These are phyloP conservation scores for Aurantiochytrium sp. DNA, from an alignment of 108 stramenopile species.

Conservation along the genomic window DNA sequence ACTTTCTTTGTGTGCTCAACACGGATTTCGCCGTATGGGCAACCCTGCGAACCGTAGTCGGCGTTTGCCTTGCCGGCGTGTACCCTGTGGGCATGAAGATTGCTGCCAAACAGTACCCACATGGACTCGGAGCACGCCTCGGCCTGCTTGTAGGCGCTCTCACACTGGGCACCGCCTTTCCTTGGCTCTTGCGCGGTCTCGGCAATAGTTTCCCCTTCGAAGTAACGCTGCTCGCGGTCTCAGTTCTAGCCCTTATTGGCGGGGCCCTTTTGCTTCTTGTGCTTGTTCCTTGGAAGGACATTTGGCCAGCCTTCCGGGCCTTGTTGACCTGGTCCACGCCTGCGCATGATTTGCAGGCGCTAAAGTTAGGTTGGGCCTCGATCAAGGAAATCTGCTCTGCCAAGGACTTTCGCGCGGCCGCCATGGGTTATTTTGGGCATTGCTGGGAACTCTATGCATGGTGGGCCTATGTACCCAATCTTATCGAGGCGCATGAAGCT, in stretches of 20 bases:
- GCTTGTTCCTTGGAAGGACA: background rate
- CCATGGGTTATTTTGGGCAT: slow-evolving; percentile 42
- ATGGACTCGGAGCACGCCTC: slow-evolving; percentile 33
- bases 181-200: slow-evolving; percentile 27
- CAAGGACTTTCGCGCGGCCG: slow-evolving; percentile 21
- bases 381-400: background rate
- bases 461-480: slow-evolving; percentile 34
- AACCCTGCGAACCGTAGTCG: slow-evolving; percentile 24
- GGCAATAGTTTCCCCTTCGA: slow-evolving; percentile 19
- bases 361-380: background rate
- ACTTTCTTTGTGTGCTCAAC: background rate
- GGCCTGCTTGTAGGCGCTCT: slow-evolving; percentile 42
- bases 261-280: background rate
- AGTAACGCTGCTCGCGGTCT: background rate
- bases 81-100: slow-evolving; percentile 51
- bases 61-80: slow-evolving; percentile 37
- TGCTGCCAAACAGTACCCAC: slow-evolving; percentile 30
- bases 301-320: background rate
- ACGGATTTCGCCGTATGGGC: slow-evolving; percentile 19
- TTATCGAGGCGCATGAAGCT: slow-evolving; percentile 22
- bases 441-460: slow-evolving; percentile 51
- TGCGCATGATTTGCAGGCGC: background rate
- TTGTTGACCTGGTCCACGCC: background rate
- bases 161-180: slow-evolving; percentile 35
- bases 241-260: background rate